Evolutionary conservation across 305 asterid species (phyloP).

Genomic region (Lippia alba): DNA sequence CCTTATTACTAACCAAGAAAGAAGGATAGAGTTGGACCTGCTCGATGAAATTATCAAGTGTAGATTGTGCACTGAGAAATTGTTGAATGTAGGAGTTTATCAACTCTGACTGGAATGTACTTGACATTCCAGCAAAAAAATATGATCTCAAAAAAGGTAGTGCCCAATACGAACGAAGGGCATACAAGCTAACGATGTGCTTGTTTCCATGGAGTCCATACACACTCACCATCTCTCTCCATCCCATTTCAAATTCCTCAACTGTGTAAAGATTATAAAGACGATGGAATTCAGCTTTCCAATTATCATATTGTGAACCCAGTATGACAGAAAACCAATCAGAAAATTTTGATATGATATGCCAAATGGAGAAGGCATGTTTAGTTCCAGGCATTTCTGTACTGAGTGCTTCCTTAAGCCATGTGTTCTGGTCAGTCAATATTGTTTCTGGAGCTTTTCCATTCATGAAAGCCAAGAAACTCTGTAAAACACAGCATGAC

Average conservation of each 20-base stretch:
- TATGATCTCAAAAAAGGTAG: slow-evolving; percentile 58
- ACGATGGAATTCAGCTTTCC: slow-evolving; percentile 65
- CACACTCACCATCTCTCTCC: slow-evolving; percentile 66
- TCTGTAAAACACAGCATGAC: slow-evolving; percentile 45
- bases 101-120: slow-evolving; percentile 51
- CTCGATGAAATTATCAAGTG: slow-evolving; percentile 58
- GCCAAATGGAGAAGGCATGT: slow-evolving; percentile 76
- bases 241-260: slow-evolving; percentile 67
- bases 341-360: slow-evolving; percentile 59
- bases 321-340: slow-evolving; percentile 65
- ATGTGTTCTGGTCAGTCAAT: slow-evolving; percentile 68
- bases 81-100: slow-evolving; percentile 60
- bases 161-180: slow-evolving; percentile 70
- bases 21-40: slow-evolving; percentile 46
- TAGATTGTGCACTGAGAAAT: slow-evolving; percentile 57
- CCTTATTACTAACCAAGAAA: too few species aligned
- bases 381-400: slow-evolving; percentile 64
- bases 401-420: slow-evolving; percentile 70
- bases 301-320: slow-evolving; percentile 57
- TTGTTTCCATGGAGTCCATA: slow-evolving; percentile 63
- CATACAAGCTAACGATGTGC: slow-evolving; percentile 64
- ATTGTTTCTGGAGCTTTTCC: slow-evolving; percentile 68
- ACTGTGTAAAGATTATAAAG: slow-evolving; percentile 54
- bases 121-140: slow-evolving; percentile 71
- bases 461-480: slow-evolving; percentile 64